Evolutionary conservation across 2,329 filamentous ascomycete genomes (phyloP), one percentile per base, ranked within the genome.

Genomic region (Purpureocillium lavendulum): DNA sequence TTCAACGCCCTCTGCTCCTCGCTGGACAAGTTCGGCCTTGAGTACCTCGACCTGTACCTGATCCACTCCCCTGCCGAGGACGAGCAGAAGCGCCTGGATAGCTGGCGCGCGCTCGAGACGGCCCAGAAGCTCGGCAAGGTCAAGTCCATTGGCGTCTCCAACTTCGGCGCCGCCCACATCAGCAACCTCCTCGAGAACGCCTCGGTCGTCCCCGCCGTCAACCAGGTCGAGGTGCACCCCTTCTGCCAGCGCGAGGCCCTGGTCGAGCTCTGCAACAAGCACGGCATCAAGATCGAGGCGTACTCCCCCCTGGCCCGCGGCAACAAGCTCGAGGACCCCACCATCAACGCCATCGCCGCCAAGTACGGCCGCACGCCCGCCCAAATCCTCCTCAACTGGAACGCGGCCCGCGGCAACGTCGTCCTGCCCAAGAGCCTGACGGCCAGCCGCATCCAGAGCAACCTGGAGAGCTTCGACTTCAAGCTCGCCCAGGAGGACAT

Each of bases 191-290:
- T 80, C 2, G 50, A 70, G 49, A 74, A 77, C 7, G 75, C 77
- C 32, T 70, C 66, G 39, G 60, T 84, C 39, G 54, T 68, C 1
- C 85, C 85, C 0, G 79, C 75, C 5, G 73, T 83, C 47, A 88
- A 90, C 66, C 85, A 90, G 68, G 82, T 89, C 52, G 85, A 89
- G 65, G 78, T 77, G 48, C 83, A 90, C 60, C 84, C 84, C 2
- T 84, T 86, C 59, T 68, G 82, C 43, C 80, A 82, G 58, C 80
- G 81, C 53, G 66, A 68, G 28, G 65, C 68, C 35, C 63, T 84
- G 7, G 49, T 83, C 21, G 60, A 68, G 18, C 82, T 73, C 58
- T 74, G 71, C 58, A 65, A 67, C 45, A 60, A 70, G 51, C 61
- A 80, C 50, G 59, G 64, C 42, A 82, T 84, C 49, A 69, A 71